Evolutionary conservation across 495 filamentous ascomycete genomes (phyloP), one percentile per base, ranked within the genome.

Genomic region (Penicillium lagena): DNA sequence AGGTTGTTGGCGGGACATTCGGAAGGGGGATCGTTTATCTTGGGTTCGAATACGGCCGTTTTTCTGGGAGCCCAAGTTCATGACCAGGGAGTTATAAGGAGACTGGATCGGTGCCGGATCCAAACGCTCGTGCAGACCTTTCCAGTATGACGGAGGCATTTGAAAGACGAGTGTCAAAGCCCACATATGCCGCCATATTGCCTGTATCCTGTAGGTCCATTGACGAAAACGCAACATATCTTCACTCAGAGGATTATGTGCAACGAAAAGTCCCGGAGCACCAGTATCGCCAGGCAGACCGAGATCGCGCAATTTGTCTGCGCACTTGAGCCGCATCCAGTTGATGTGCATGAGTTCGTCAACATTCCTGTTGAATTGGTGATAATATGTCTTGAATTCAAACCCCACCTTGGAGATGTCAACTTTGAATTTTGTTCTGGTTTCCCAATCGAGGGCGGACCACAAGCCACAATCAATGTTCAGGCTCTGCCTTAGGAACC

Each of bases 271-370:
- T 1, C 47, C 54, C 35, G 37, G 37, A n/a, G 45, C 47, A 39
- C 42, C 47, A 42, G 48, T 50, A 12, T 34, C 32, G 37, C 46
- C 57, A n/a, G 47, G 51, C 37, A 28, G 37, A 1, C 49, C 49
- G 6, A 60, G 41, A 22, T 37, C 27, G 29, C 37, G 31, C 7
- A 63, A 45, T 36, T 35, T 51, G 8, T 51, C 37, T 38, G 65
- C 57, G 1, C 46, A 32, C 29, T 42, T 14, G 12, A 67, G 44
- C 13, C 62, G 55, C 31, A 49, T 6, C 62, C 59, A 65, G 29
- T 59, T 62, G 44, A 59, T 37, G 12, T 47, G 22, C 22, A 32
- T 46, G 35, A 56, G 56, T 1, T 12, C 11, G 6, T 15, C 22
- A 4, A 46, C 0, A 8, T 47, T 29, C 13, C 9, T 2, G 37